Evolutionary conservation across 371 early-diverging fungal genomes (phyloP), one percentile per base, ranked within the genome.

Genomic region (Apophysomyces ossiformis): DNA sequence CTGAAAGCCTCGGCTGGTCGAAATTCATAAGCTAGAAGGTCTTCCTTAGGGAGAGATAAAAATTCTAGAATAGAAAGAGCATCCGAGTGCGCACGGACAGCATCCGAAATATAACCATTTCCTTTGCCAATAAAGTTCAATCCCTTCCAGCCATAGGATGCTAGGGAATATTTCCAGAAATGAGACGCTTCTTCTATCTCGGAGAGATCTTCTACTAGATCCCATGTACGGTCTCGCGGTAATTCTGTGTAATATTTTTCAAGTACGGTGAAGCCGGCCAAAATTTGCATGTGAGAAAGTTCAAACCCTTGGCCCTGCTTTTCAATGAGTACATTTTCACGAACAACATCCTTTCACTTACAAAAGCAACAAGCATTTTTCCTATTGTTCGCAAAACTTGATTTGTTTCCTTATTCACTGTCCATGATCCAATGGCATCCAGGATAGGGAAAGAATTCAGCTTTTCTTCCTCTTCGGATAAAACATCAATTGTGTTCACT

Each of bases 101-200:
- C 89, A 66, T 94, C 93, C 66, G 82, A 75, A 39, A 83, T 71
- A 32, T 89, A 85, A 0, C 90, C 91, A 38, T 89, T 89, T 26
- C 89, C 85, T 68, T 88, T 84, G 63, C 93, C 93, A 63, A 95
- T 87, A 69, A 91, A 92, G 64, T 92, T 88, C 32, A 94, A 78
- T 0, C 92, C 93, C 15, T 89, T 89, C 92, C 93, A 95, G 7
- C 95, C 95, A 78, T 95, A 88, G 39, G 86, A 84, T 12, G 89
- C 89, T 66, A 90, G 80, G 0, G 89, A 84, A 64, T 82, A 90
- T 44, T 84, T 77, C 84, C 87, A 87, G 63, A 87, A 85, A 63
- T 83, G 77, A 37, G 85, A 76, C 7, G 86, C 85, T n/a, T 75
- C 69, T 32, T 89, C 85, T 7, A 89, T 81, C 38, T 87, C 86